Evolutionary conservation across 2,329 filamentous ascomycete genomes (phyloP), one percentile per base, ranked within the genome.

Genomic region (Trichoderma polysporum): DNA sequence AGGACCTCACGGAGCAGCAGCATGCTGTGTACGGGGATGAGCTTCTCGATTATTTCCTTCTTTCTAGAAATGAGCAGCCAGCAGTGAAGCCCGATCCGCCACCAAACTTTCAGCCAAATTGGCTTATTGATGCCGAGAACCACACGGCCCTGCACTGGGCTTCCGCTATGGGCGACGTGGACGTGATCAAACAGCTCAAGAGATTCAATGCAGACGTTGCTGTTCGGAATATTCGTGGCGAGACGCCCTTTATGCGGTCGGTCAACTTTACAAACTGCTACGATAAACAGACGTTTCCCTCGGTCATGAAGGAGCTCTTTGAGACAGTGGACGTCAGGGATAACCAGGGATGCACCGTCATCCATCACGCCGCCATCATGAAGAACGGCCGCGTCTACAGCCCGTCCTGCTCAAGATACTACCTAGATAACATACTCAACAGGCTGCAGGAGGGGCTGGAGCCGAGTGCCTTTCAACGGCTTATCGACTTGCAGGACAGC

Each of bases 91-190:
- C 93, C 1, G 88, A 92, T 68, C 94, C 94, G 2, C 95, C 95
- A 0, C 83, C 88, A 37, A 91, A 93, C 76, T 97, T 97, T 73
- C 90, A 97, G 74, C 89, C 96, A 6, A 91, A 99, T 78, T 91
- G 92, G 77, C 85, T 90, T n/a, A 97, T 99, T 69, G 95, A 99
- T 76, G 91, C 93, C 50, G 93, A 97, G 73, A 90, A 90, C 10
- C 94, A 98, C 75, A 97, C 93, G 2, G 94, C 94, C 6, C 86
- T 99, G 71, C 95, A 99, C 76, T 99, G 95, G 95, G 95, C 94
- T 19, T 93, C 93, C 62, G 93, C 95, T 27, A 99, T 99, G 94
- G 95, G 95, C 67, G 95, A 98, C 72, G 84, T 97, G 33, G 91
- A 94, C 57, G 92, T 98, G 17, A 92, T 97, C 69, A 93, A 90